Evolutionary conservation across 2,329 filamentous ascomycete genomes (phyloP).

Genomic region (Sclerotinia spermophila): DNA sequence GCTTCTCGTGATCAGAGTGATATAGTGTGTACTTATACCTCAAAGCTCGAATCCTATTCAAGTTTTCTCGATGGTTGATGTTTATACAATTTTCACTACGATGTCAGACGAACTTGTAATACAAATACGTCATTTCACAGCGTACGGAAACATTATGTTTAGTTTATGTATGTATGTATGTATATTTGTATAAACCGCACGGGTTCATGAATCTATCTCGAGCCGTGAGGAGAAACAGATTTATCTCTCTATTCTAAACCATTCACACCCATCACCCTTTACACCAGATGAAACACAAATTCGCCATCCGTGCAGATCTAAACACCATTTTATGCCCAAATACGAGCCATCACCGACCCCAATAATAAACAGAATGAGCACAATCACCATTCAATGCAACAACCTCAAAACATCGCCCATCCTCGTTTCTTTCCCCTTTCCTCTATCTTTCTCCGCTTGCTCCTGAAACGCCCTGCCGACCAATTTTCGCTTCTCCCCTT

Average conservation of each 20-base stretch:
- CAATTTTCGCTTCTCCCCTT: constrained; percentile 72
- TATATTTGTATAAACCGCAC: background rate
- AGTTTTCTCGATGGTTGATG: background rate
- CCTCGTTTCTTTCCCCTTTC: constrained; percentile 51
- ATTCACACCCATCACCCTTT: background rate
- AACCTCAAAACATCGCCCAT: constrained; percentile 54
- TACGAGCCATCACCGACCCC: background rate
- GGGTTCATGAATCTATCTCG: background rate
- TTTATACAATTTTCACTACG: too few species aligned
- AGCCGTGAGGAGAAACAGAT: background rate
- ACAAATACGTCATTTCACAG: background rate
- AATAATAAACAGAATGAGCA: background rate
- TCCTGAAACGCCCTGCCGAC: constrained; percentile 79
- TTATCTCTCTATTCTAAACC: background rate
- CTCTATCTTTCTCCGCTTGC: constrained; percentile 50
- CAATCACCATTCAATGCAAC: constrained; percentile 7
- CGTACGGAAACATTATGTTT: too few species aligned
- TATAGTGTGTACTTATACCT: accelerated
- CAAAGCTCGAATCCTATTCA: background rate
- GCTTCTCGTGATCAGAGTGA: background rate
- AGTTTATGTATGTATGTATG: background rate
- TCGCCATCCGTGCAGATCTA: background rate
- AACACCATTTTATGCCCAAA: background rate
- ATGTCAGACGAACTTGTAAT: background rate
- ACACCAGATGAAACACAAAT: background rate